Conservation (phyloP, 441 rosid genomes). For the Iberis amara region DNA sequence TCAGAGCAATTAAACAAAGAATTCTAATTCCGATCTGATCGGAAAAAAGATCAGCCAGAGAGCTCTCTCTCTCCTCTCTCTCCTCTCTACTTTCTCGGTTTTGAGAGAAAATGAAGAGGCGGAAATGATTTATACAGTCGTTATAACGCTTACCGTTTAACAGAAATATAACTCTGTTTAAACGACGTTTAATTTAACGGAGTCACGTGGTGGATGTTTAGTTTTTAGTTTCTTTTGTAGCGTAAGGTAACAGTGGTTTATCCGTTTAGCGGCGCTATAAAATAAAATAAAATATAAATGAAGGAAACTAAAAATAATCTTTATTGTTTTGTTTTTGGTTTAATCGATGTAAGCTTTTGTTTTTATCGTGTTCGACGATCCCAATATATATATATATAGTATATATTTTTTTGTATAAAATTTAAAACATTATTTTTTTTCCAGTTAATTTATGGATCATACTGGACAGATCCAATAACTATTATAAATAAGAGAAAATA, state of each 20-base stretch:
- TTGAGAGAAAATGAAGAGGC: conserved; percentile 23
- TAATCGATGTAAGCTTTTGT: conserved; percentile 26
- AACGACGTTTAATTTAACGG: conserved; percentile 32
- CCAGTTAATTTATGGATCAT: too few species aligned
- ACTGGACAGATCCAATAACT: too few species aligned
- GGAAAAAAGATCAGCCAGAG: conserved; percentile 24
- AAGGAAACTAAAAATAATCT: neutral
- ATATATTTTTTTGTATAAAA: neutral
- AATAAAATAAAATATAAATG: conserved; percentile 8
- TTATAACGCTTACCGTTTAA: conserved; percentile 27
- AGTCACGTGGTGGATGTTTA: neutral
- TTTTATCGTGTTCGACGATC: conserved; percentile 27
- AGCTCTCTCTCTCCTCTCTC: conserved; percentile 14
- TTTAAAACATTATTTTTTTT: neutral
- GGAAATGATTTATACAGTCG: conserved; percentile 27
- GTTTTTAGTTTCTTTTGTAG: neutral
- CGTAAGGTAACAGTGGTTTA: neutral
- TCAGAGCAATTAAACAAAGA: conserved; percentile 12
- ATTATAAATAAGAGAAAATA: too few species aligned
- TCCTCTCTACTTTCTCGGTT: conserved; percentile 6
- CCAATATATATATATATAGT: neutral
- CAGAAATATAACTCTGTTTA: conserved; percentile 19
- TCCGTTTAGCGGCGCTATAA: neutral
- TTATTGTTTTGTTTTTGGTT: conserved; percentile 18
- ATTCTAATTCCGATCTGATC: conserved; percentile 24